phyloP scores from a whole-genome alignment of 2,329 filamentous ascomycete species.

The Paraphoma sp. region DNA sequence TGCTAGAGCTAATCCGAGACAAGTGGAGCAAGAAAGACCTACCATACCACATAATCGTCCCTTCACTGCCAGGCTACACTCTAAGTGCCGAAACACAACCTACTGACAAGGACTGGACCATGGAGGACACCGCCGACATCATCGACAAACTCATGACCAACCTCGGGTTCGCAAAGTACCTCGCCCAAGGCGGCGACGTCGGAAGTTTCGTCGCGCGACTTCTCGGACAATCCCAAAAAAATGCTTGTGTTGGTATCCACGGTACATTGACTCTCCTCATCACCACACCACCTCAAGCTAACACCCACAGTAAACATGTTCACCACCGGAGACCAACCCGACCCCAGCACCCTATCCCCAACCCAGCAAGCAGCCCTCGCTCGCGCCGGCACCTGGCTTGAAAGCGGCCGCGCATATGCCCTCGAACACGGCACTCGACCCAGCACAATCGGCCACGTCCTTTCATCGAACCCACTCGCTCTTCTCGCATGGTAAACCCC shows the following conservation, averaged over 20 bases:
- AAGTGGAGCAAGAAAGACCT: slow-evolving; percentile 59
- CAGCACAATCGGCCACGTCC: slow-evolving; percentile 62
- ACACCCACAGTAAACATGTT: slow-evolving; percentile 35
- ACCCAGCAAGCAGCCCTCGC: slow-evolving; percentile 25
- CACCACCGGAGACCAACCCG: slow-evolving; percentile 8
- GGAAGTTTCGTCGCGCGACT: slow-evolving; percentile 54
- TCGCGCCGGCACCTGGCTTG: slow-evolving; percentile 39
- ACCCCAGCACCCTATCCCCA: slow-evolving; percentile 19
- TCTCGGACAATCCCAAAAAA: slow-evolving; percentile 48
- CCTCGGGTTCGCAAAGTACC: slow-evolving; percentile 63
- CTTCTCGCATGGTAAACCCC: slow-evolving; percentile 59
- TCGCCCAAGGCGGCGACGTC: slow-evolving; percentile 66
- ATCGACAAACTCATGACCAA: slow-evolving; percentile 62
- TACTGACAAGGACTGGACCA: slow-evolving; percentile 52
- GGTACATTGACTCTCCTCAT: slow-evolving; percentile 17
- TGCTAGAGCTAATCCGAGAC: slow-evolving; percentile 54
- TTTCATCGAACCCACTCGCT: slow-evolving; percentile 63
- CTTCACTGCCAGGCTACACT: slow-evolving; percentile 63
- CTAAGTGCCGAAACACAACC: slow-evolving; percentile 56
- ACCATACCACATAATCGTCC: slow-evolving; percentile 65
- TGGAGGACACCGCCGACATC: slow-evolving; percentile 51
- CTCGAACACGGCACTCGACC: slow-evolving; percentile 62
- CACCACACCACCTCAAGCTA: background rate
- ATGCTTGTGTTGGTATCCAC: slow-evolving; percentile 56
- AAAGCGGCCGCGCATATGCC: slow-evolving; percentile 58